A percentile compares a stretch with the other conserved stretches of the same genome.
Evolutionary conservation across 305 asterid species (phyloP).

Genomic region (Solanum hybrid): DNA sequence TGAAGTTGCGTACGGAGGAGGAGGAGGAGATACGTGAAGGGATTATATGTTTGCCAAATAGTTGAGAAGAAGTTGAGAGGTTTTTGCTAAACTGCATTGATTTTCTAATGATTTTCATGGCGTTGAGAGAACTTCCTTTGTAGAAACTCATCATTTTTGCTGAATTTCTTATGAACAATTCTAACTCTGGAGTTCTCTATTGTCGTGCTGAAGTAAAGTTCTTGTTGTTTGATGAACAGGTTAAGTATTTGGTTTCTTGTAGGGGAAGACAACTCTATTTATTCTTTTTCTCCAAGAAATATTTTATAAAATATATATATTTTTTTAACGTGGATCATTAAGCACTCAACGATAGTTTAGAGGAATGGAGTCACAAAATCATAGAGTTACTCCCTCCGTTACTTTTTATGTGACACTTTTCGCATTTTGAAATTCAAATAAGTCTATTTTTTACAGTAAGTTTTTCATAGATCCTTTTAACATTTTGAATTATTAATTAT

Average conservation of each 20-base stretch:
- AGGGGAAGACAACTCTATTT: background rate
- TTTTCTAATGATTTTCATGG: background rate
- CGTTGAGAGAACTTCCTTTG: background rate
- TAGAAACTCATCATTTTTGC: background rate
- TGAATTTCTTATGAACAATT: background rate
- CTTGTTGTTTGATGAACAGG: background rate
- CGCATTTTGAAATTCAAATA: too few species aligned
- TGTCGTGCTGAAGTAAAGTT: background rate
- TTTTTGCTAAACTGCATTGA: background rate
- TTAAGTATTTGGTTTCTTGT: background rate
- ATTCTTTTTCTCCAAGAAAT: background rate
- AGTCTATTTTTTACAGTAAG: too few species aligned
- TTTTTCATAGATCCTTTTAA: too few species aligned
- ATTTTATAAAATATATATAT: too few species aligned
- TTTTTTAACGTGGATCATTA: background rate
- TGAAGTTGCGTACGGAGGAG: background rate
- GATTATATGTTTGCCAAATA: background rate
- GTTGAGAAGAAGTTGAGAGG: background rate
- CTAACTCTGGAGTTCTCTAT: background rate
- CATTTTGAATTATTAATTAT: too few species aligned
- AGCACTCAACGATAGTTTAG: background rate
- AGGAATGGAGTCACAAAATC: background rate
- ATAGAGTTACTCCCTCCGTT: too few species aligned
- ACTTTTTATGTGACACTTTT: too few species aligned
- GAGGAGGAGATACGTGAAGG: background rate